A percentile compares a stretch with the other conserved stretches of the same genome.
Conservation (phyloP, 164 flowering plant species). For the Buxus sempervirens region DNA sequence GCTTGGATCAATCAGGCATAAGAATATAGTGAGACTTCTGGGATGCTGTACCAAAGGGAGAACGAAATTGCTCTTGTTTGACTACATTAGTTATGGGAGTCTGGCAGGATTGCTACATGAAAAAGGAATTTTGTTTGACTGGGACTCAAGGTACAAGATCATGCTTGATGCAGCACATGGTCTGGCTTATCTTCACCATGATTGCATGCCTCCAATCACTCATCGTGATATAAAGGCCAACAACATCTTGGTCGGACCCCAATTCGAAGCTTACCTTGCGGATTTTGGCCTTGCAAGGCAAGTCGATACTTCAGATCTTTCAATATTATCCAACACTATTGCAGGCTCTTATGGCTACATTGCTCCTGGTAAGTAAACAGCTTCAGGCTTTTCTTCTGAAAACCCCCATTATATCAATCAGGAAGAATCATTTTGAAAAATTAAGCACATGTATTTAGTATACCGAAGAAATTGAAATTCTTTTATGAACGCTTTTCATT, state of each 20-base stretch:
- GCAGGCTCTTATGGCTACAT: constrained; percentile 75
- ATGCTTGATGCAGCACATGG: constrained; percentile 59
- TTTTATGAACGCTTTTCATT: background rate
- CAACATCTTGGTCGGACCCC: constrained; percentile 55
- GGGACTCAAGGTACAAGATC: constrained; percentile 59
- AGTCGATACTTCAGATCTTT: constrained; percentile 28
- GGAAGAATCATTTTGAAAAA: background rate
- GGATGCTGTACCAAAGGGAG: constrained; percentile 48
- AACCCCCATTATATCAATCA: background rate
- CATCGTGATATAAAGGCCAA: constrained; percentile 63
- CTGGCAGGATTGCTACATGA: constrained; percentile 50
- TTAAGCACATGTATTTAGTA: background rate
- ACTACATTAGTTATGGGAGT: constrained; percentile 59
- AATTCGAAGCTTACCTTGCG: constrained; percentile 54
- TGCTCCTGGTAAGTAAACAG: constrained; percentile 53
- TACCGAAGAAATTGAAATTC: background rate
- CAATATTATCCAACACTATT: constrained; percentile 29
- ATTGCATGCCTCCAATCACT: constrained; percentile 58
- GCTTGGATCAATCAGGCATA: constrained; percentile 61
- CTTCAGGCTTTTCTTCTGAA: background rate
- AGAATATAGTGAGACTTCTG: constrained; percentile 59
- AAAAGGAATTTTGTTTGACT: constrained; percentile 38
- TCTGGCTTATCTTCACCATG: constrained; percentile 66
- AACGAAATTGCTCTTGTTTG: constrained; percentile 51
- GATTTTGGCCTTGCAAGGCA: constrained; percentile 69